Percentiles rank a stretch among this genome's conserved stretches.
phyloP scores from a whole-genome alignment of 1,139 yeast species.

The Sugiyamaella sp. region DNA sequence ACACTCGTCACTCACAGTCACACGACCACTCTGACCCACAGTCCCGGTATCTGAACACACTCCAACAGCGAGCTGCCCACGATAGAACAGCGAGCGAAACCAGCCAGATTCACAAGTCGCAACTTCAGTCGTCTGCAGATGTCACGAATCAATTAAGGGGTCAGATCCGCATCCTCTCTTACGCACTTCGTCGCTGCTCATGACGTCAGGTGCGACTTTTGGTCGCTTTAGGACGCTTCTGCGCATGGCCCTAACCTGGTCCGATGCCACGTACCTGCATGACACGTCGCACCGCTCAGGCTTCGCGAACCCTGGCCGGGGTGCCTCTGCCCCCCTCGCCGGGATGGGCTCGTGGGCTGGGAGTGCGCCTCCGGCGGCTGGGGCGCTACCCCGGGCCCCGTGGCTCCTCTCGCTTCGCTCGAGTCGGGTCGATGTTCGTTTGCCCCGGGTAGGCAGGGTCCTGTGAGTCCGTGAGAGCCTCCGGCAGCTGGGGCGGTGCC shows the following conservation, averaged over 20 bases:
- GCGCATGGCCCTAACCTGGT: conserved; percentile 3
- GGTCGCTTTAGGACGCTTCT: not conserved
- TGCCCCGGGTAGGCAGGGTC: not conserved
- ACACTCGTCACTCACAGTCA: too few relatives aligned
- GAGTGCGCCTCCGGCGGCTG: too few relatives aligned
- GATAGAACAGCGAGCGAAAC: too few relatives aligned
- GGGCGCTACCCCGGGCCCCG: too few relatives aligned
- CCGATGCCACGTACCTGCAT: conserved; percentile 5
- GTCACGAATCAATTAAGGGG: not conserved
- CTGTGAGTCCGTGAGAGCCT: not conserved
- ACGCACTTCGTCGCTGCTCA: conserved; percentile 4
- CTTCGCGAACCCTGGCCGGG: not conserved
- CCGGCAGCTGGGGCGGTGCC: not conserved
- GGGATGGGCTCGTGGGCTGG: not conserved
- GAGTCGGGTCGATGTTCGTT: not conserved
- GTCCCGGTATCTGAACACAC: too few relatives aligned
- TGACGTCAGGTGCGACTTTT: conserved; percentile 13
- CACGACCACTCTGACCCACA: too few relatives aligned
- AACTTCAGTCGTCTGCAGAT: not conserved
- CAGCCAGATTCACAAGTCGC: too few relatives aligned
- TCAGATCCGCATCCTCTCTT: not conserved
- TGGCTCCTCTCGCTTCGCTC: not conserved
- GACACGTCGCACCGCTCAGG: not conserved
- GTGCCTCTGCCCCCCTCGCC: not conserved
- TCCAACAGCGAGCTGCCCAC: too few relatives aligned